Evolutionary conservation across 306 rosid genomes (phyloP).

Genomic region (Spatholobus suberectus): DNA sequence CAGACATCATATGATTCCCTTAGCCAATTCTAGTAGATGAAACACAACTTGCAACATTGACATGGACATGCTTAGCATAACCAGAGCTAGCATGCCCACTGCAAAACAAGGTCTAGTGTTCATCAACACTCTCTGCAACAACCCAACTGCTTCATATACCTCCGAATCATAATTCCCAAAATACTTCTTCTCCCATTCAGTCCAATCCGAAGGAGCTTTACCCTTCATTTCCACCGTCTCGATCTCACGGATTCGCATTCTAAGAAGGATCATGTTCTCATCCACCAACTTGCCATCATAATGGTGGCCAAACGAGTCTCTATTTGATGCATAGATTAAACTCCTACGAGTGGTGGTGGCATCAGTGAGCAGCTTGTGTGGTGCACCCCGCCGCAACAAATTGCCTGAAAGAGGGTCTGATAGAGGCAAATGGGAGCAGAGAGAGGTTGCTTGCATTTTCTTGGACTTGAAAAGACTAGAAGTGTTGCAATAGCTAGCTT

Average conservation of each 20-base stretch:
- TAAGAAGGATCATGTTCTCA: constrained; percentile 62
- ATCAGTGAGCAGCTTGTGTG: neutral
- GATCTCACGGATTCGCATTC: constrained; percentile 58
- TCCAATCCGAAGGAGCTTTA: constrained; percentile 49
- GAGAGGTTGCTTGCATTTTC: constrained; percentile 41
- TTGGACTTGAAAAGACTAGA: neutral
- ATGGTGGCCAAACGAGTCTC: constrained; percentile 46
- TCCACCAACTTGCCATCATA: constrained; percentile 63
- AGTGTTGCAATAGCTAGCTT: neutral
- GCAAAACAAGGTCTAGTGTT: constrained; percentile 60
- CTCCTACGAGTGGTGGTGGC: neutral
- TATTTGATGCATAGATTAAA: constrained; percentile 39
- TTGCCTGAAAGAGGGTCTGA: neutral
- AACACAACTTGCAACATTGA: constrained; percentile 38
- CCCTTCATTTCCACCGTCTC: constrained; percentile 40
- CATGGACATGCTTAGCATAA: constrained; percentile 46
- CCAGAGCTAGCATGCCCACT: constrained; percentile 40
- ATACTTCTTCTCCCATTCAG: constrained; percentile 61
- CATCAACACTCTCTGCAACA: constrained; percentile 60
- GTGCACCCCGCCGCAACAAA: neutral
- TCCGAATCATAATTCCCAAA: constrained; percentile 49
- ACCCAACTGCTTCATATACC: constrained; percentile 54
- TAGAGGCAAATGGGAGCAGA: constrained; percentile 21
- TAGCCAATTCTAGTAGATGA: constrained; percentile 36
- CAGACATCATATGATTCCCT: constrained; percentile 23